These are phyloP conservation scores for Chlamydomonas schloesseri DNA, from an alignment of 139 green algal species.

Conservation along the genomic window DNA sequence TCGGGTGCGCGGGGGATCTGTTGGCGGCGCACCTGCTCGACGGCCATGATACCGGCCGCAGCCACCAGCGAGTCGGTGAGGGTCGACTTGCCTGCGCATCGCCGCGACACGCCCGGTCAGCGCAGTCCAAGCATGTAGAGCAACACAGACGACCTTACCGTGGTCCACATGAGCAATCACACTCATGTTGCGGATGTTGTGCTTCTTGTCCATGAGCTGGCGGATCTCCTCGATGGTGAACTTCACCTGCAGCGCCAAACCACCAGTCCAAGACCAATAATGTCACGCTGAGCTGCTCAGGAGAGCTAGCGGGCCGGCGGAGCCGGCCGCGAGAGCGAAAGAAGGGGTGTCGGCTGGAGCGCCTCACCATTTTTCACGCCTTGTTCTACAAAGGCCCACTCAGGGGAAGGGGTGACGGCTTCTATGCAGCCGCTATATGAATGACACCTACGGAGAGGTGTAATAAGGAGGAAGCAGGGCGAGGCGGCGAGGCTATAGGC, in stretches of 20 bases:
- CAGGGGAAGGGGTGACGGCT: neutral
- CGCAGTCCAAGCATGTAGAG: neutral
- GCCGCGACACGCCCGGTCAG: neutral
- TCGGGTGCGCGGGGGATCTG: neutral
- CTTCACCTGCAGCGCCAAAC: slow-evolving; percentile 31
- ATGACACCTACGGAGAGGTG: too few relatives aligned
- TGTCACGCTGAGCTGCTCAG: neutral
- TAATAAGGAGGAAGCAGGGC: too few relatives aligned
- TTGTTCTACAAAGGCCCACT: slow-evolving; percentile 31
- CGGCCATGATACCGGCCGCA: slow-evolving; percentile 98
- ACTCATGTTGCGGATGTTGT: slow-evolving; percentile 95
- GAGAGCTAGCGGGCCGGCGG: neutral
- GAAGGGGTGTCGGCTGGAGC: neutral
- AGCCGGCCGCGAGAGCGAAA: neutral
- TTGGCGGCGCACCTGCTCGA: slow-evolving; percentile 86
- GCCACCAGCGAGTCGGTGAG: slow-evolving; percentile 98
- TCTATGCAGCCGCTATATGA: neutral
- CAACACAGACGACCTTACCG: slow-evolving; percentile 61
- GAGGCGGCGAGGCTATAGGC: too few relatives aligned
- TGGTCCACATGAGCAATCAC: slow-evolving; percentile 96
- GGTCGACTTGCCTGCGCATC: slow-evolving; percentile 90
- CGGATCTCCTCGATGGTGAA: slow-evolving; percentile 64
- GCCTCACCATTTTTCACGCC: slow-evolving; percentile 43
- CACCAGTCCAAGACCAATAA: neutral
- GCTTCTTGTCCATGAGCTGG: slow-evolving; percentile 89